Base-by-base conservation (phyloP, 768 basidiomycete species). In the Leccinellum luteum region DNA sequence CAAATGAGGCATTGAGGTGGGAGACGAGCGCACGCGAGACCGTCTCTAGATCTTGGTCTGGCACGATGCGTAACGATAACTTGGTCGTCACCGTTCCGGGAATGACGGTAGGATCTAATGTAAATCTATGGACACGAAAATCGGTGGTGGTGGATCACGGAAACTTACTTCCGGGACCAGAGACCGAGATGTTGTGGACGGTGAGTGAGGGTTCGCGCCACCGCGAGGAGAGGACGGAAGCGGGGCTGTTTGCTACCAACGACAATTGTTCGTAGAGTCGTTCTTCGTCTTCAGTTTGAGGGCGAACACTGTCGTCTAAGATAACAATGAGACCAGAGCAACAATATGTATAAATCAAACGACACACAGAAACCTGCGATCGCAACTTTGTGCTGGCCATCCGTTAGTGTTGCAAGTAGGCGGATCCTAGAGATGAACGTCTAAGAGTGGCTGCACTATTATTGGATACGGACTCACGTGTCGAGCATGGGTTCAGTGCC, bases 171-270 rank as follows among this genome's bases (percentile, higher is more conserved):
- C 82, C 83, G 0, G 90, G 87, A 0, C 91, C 94, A 1, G 92
- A 91, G 12, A 89, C 86, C 44, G 87, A 81, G 57, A 98, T 82
- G 52, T 84, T 89, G 70, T 96, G 93, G 1, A 98, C 82, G 1
- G 92, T 94, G 60, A 97, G 81, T 1, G 92, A 91, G 1, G 95
- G 95, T 64, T 94, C 88, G 8, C 92, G 80, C 94, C 95, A 98
- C 25, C 89, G 83, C 15, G 89, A 84, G 19, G 85, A 81, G 15
- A 98, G 76, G 9, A 85, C 80, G 3, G 85, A 77, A 1, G 89
- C 81, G 5, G 91, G 80, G 52, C 81, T 81, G 41, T 85, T 80
- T 3, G 91, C 87, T 14, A 93, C 78, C 17, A 77, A 73, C 1
- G 92, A 84, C 2, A 98, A 78, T 3, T 86, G 74, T 28, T 83